phyloP scores from a whole-genome alignment of 495 filamentous ascomycete genomes.

The Lasiosphaeris hirsuta region DNA sequence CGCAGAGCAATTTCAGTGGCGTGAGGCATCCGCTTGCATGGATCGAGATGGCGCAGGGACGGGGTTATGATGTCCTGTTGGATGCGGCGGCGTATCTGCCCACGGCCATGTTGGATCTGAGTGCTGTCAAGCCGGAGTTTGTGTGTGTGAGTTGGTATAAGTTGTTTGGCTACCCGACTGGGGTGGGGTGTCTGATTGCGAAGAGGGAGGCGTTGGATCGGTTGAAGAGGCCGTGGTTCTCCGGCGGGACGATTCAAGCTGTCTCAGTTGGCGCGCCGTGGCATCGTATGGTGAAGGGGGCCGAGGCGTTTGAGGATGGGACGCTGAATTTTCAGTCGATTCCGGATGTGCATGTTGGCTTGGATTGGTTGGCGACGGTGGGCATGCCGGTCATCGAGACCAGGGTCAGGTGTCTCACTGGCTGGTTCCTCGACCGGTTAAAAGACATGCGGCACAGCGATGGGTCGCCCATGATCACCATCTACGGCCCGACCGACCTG shows the following conservation, averaged over 20 bases:
- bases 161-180: constrained; percentile 60
- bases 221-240: constrained; percentile 52
- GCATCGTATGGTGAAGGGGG: constrained; percentile 47
- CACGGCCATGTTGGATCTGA: constrained; percentile 52
- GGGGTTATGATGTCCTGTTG: constrained; percentile 49
- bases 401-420: constrained; percentile 37
- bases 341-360: constrained; percentile 50
- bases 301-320: constrained; percentile 55
- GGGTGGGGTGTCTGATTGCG: constrained; percentile 56
- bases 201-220: constrained; percentile 44
- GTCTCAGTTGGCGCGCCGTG: constrained; percentile 46
- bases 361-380: constrained; percentile 35
- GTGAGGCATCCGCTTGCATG: constrained; percentile 54
- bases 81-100: constrained; percentile 58
- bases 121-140: constrained; percentile 53
- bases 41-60: constrained; percentile 42
- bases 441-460: constrained; percentile 46
- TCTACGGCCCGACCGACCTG: constrained; percentile 51
- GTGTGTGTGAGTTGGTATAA: constrained; percentile 59
- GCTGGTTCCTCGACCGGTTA: constrained; percentile 48
- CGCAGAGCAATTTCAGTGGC: constrained; percentile 61
- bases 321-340: constrained; percentile 59
- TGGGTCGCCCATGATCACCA: constrained; percentile 41
- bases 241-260: constrained; percentile 58
- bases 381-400: constrained; percentile 20